phyloP scores from a whole-genome alignment of 257 asterid genomes.

The Solanum virginianum region DNA sequence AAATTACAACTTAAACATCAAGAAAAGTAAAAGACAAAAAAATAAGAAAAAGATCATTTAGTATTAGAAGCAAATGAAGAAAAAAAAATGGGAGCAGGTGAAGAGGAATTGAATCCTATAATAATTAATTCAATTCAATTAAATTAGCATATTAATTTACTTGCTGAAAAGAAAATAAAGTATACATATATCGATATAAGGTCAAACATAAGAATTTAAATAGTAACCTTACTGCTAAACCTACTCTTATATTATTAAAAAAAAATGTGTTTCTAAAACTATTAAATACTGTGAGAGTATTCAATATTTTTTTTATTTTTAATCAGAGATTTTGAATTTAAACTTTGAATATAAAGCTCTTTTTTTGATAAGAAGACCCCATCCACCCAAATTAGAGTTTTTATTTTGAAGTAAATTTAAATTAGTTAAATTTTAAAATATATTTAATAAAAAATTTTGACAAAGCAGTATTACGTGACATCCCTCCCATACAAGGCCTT shows the following conservation, averaged over 20 bases:
- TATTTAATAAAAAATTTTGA: too few species aligned
- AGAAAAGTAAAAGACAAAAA: background rate
- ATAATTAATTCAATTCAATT: background rate
- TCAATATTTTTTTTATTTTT: rapidly evolving
- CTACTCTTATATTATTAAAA: background rate
- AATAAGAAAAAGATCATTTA: background rate
- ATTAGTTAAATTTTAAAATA: too few species aligned
- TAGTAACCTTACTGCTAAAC: too few species aligned
- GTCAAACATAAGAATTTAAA: too few species aligned
- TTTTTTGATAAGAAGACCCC: too few species aligned
- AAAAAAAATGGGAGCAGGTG: background rate
- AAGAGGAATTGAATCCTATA: background rate
- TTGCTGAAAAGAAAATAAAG: background rate
- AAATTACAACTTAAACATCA: background rate
- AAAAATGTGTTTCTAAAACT: background rate
- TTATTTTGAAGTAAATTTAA: too few species aligned
- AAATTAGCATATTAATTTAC: background rate
- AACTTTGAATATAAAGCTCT: background rate
- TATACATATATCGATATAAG: too few species aligned
- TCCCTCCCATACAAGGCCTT: too few species aligned
- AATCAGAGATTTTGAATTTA: too few species aligned
- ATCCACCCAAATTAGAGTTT: too few species aligned
- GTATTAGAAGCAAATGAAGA: background rate
- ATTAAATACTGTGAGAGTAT: background rate
- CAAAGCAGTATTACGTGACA: too few species aligned